Evolutionary conservation across 140 eudicot genomes (phyloP), one percentile per base, ranked within the genome.

Genomic region (Senecio squalidus): DNA sequence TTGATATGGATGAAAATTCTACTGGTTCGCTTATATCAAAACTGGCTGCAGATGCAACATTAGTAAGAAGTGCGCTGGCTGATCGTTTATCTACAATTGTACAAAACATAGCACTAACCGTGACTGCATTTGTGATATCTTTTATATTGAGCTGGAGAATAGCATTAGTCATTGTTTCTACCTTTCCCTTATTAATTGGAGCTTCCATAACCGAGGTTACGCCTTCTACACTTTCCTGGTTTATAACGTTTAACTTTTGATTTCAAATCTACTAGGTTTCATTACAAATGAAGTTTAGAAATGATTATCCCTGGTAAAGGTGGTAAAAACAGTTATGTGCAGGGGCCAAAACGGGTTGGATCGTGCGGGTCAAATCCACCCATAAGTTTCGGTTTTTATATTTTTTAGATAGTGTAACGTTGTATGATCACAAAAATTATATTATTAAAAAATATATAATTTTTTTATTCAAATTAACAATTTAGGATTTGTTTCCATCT

Each of bases 41-140:
- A 65, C 69, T 89, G 59, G 93, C 95, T 8, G 89, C 95, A 1
- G 94, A 89, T 71, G 97, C 95, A 4, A 85, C 97, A 8, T 62
- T 89, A 57, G 95, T 89, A 33, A 64, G 93, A 44, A 89, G 86
- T 41, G 85, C 93, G 24, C 66, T 89, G 50, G 97, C 92, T 1
- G 97, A 89, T 70, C 82, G 93, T 9, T 44, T 85, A 68, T 82
- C 97, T 18, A 85, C 93, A 34, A 36, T 82, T 13, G 78, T 89
- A 25, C 97, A 85, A 62, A 89, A 89, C 44, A 50, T 78, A 16
- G 71, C 95, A 0, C 86, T 89, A 15, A 58, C 78, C 4, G 75
- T 73, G n/a, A 80, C 89, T 36, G 95, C 97, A 21, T 85, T 89
- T 43, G 83, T 66, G 44, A 76, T 89, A 48, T 80, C 95, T 6